Base-by-base conservation (phyloP, 139 green algal genomes). In the Tetraselmis chui region DNA sequence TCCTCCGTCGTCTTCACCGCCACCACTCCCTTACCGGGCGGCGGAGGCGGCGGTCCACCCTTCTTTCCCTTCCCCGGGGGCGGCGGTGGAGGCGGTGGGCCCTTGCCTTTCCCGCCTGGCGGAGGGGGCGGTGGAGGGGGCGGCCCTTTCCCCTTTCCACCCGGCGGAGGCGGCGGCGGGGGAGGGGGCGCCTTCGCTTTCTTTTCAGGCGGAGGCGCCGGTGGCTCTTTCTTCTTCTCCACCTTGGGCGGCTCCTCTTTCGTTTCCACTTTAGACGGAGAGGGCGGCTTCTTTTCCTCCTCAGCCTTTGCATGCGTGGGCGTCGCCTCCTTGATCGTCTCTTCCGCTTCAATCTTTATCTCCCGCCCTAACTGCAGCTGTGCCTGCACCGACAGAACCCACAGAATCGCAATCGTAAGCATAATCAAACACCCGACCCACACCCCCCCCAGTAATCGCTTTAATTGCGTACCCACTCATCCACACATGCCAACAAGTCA, bases 81-180 rank as follows among this genome's bases (percentile, higher is more conserved):
- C 25, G 89, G 89, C 2, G 90, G 87, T 1, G 88, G 87, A 59
- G 88, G 88, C 0, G 84, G 84, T 1, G 84, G 86, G 22, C 85
- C 78, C 25, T 81, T 77, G 1, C 67, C 86, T 76, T 90, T 89
- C 0, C n/a, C 78, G 1, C 85, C 81, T 2, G 80, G 79, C 31
- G 83, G 85, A 1, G 86, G 81, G 1, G 86, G 86, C 30, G 79
- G 83, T 28, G 83, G 78, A 45, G 78, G 82, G 30, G 32, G 31
- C 28, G 31, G 26, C 11, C 27, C 27, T 23, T 32, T 78, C 24
- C n/a, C 28, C 76, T 76, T 80, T 0, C 2, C 26, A 28, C 82
- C 81, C 1, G 82, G 77, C 26, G 80, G 80, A n/a, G 85, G 79
- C n/a, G 87, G 84, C 25, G 87, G 82, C 59, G 82, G 82, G 30